Evolutionary conservation across 768 basidiomycete species (phyloP).

Genomic region (Tylopilus vinaceipallidus): DNA sequence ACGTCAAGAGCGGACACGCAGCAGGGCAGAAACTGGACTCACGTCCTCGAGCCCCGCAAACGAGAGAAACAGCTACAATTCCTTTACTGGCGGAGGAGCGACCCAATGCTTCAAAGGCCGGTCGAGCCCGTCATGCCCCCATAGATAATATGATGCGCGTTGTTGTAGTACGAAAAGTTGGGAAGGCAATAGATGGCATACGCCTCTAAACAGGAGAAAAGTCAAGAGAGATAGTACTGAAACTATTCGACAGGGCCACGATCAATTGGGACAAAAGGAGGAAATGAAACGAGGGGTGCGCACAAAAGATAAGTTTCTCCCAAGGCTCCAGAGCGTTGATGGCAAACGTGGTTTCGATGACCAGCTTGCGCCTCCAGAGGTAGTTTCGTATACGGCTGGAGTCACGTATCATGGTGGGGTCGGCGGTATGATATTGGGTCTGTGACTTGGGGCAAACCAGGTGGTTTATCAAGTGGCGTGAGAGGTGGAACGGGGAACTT

Average conservation of each 20-base stretch:
- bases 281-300: conserved; percentile 25
- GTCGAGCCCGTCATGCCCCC: conserved; percentile 46
- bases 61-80: conserved; percentile 13
- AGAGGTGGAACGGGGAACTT: background rate
- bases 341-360: conserved; percentile 59
- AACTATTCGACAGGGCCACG: conserved; percentile 29
- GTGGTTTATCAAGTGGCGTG: conserved; percentile 4
- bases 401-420: conserved; percentile 7
- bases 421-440: background rate
- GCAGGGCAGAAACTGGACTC: background rate
- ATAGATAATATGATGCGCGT: conserved; percentile 61
- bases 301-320: conserved; percentile 64
- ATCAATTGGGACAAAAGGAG: background rate
- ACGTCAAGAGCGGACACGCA: conserved; percentile 6
- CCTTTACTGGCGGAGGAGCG: conserved; percentile 24
- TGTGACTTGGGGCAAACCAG: background rate
- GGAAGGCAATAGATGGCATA: conserved; percentile 56
- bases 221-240: conserved; percentile 39
- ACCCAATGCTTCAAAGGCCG: conserved; percentile 22
- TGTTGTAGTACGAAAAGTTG: conserved; percentile 51
- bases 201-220: conserved; percentile 47
- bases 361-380: conserved; percentile 53
- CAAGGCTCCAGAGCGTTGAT: conserved; percentile 63
- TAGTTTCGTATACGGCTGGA: conserved; percentile 27
- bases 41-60: conserved; percentile 8